A percentile compares a stretch with the other conserved stretches of the same genome.
Evolutionary conservation across 2,329 filamentous ascomycete genomes (phyloP).

Genomic region (Purpureocillium lavendulum): DNA sequence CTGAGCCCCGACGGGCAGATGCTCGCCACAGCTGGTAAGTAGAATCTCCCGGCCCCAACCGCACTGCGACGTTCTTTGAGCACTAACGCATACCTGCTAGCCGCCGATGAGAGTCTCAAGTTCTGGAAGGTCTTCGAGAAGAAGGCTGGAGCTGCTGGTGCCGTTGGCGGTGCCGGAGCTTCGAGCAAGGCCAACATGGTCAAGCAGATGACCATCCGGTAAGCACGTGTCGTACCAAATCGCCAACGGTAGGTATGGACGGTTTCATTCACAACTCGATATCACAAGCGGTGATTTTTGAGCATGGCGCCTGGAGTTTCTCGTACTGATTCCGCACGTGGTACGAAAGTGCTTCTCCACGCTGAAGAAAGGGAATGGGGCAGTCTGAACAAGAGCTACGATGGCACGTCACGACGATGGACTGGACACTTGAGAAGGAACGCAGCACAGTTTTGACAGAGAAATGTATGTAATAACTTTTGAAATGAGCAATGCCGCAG

Average conservation of each 20-base stretch:
- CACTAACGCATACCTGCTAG: slow-evolving; percentile 25
- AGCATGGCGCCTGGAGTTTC: slow-evolving; percentile 45
- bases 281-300: slow-evolving; percentile 30
- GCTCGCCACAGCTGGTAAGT: slow-evolving; percentile 79
- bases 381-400: slow-evolving; percentile 16
- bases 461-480: too few species aligned
- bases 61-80: background rate
- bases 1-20: slow-evolving; percentile 97
- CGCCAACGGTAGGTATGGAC: slow-evolving; percentile 36
- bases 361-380: slow-evolving; percentile 25
- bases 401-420: slow-evolving; percentile 8
- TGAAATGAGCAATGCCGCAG: too few species aligned
- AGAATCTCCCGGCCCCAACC: background rate
- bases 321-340: slow-evolving; percentile 31
- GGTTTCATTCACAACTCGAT: slow-evolving; percentile 34
- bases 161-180: slow-evolving; percentile 55
- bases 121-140: slow-evolving; percentile 99
- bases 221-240: slow-evolving; percentile 24
- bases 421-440: background rate
- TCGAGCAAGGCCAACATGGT: slow-evolving; percentile 75
- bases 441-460: too few species aligned
- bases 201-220: slow-evolving; percentile 94
- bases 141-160: slow-evolving; percentile 69
- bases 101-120: slow-evolving; percentile 94
- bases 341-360: slow-evolving; percentile 42